Percentiles rank a stretch among this genome's conserved stretches.
These are phyloP conservation scores for Stemphylium lycopersici DNA, from an alignment of 2,329 filamentous ascomycete species.

Conservation along the genomic window DNA sequence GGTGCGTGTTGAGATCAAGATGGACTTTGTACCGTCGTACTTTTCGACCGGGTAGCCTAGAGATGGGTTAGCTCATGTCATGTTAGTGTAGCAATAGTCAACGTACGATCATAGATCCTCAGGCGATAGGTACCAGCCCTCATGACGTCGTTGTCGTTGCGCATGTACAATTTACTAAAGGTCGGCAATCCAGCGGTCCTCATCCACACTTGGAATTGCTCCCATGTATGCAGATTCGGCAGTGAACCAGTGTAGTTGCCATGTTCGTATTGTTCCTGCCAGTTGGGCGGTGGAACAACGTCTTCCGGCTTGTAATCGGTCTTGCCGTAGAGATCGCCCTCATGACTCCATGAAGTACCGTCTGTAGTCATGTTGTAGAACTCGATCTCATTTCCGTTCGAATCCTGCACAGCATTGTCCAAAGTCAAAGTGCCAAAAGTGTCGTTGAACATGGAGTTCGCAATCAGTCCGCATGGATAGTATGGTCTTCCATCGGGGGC, in stretches of 20 bases:
- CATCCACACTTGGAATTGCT: conserved; percentile 99
- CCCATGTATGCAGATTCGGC: conserved; percentile 74
- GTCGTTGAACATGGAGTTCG: conserved; percentile 97
- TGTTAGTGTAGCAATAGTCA: background rate
- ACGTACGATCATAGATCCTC: conserved; percentile 77
- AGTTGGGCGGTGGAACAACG: conserved; percentile 86
- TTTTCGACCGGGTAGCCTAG: conserved; percentile 78
- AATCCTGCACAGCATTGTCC: conserved; percentile 58
- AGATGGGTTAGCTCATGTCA: conserved; percentile 26
- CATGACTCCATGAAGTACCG: conserved; percentile 85
- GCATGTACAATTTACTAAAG: conserved; percentile 90
- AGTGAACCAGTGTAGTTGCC: too few relatives aligned
- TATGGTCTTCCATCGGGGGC: conserved; percentile 65
- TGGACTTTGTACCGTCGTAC: conserved; percentile 87
- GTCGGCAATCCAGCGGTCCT: conserved; percentile 89
- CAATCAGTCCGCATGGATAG: conserved; percentile 94
- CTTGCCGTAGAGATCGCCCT: conserved; percentile 77
- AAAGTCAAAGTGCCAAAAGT: conserved; percentile 73
- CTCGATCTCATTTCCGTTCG: conserved; percentile 48
- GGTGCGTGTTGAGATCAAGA: conserved; percentile 86
- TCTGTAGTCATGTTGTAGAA: conserved; percentile 76
- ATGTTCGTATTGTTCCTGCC: conserved; percentile 72
- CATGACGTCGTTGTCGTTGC: conserved; percentile 77
- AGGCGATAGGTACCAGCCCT: conserved; percentile 74
- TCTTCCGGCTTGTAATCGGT: conserved; percentile 69